A percentile compares a stretch with the other conserved stretches of the same genome.
Conservation (phyloP, 2,329 filamentous ascomycete genomes). For the Fusarium oxysporum region DNA sequence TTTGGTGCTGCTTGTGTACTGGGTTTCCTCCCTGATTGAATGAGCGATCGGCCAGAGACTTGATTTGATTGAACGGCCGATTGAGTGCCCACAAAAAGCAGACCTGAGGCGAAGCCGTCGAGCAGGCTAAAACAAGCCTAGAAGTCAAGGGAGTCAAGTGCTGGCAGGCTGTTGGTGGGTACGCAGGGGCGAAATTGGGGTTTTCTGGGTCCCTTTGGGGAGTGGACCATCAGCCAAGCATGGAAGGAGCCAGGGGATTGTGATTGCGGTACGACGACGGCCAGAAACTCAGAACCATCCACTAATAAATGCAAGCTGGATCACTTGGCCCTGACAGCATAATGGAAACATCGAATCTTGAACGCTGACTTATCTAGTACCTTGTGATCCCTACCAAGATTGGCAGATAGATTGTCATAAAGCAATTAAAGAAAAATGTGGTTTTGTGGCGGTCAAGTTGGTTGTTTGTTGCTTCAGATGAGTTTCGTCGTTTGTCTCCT, state of each 20-base stretch:
- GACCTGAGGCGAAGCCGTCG: conserved; percentile 43
- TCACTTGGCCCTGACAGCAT: not conserved
- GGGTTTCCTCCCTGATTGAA: conserved; percentile 39
- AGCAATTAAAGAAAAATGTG: not conserved
- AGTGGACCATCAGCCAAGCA: conserved; percentile 31
- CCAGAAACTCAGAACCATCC: conserved; percentile 13
- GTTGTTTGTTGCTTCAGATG: conserved; percentile 9
- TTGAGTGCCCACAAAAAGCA: conserved; percentile 37
- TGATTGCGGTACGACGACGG: not conserved
- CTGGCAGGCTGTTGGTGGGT: conserved; percentile 30
- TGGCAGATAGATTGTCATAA: not conserved
- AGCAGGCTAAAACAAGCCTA: conserved; percentile 30
- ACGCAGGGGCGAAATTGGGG: conserved; percentile 32
- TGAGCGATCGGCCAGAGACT: conserved; percentile 28
- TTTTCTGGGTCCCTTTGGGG: conserved; percentile 12
- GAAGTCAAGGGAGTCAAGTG: conserved; percentile 12
- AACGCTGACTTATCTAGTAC: not conserved
- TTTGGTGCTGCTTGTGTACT: conserved; percentile 32
- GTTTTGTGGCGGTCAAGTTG: not conserved
- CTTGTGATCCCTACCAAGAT: not conserved
- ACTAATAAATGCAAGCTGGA: conserved; percentile 2
- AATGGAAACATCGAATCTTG: not conserved
- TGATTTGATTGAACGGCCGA: conserved; percentile 40
- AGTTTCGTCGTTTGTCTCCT: conserved; percentile 17
- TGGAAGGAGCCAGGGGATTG: conserved; percentile 12